Percentiles rank a stretch among this genome's conserved stretches.
Conservation (phyloP, 106 monocot species). For the Dioscorea dumetorum region DNA sequence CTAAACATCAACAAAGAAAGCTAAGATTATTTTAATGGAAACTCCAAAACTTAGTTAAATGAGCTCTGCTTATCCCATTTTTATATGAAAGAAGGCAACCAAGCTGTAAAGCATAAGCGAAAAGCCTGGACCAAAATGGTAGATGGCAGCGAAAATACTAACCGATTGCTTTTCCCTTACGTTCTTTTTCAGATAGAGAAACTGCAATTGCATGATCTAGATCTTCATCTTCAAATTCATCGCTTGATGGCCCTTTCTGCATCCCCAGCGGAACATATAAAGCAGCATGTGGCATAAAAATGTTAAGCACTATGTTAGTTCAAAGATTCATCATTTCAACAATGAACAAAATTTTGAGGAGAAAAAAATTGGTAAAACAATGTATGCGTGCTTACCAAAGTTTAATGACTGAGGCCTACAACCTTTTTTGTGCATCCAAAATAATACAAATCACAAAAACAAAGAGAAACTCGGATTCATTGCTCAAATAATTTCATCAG, state of each 20-base stretch:
- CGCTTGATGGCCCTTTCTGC: slow-evolving; percentile 16
- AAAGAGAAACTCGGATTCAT: no score
- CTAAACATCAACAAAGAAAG: neutral
- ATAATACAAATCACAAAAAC: neutral
- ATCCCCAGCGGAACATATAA: slow-evolving; percentile 1
- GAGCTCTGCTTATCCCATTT: no score
- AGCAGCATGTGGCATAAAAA: neutral
- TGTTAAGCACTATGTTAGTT: neutral
- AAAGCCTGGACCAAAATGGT: no score
- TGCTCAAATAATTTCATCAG: no score
- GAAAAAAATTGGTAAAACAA: neutral
- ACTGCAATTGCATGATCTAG: slow-evolving; percentile 46
- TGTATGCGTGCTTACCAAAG: neutral
- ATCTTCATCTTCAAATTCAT: slow-evolving; percentile 41
- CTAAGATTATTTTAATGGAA: no score
- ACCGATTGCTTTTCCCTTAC: slow-evolving; percentile 22
- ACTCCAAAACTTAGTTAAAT: neutral
- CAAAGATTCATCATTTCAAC: neutral
- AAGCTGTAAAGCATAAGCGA: no score
- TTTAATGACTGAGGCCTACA: neutral
- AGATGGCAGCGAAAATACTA: neutral
- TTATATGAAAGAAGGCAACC: no score
- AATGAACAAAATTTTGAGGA: neutral
- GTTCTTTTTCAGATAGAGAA: slow-evolving; percentile 43
- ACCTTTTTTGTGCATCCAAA: neutral